Conservation (phyloP, 139 green algal species). For the Picochlorum sp. region DNA sequence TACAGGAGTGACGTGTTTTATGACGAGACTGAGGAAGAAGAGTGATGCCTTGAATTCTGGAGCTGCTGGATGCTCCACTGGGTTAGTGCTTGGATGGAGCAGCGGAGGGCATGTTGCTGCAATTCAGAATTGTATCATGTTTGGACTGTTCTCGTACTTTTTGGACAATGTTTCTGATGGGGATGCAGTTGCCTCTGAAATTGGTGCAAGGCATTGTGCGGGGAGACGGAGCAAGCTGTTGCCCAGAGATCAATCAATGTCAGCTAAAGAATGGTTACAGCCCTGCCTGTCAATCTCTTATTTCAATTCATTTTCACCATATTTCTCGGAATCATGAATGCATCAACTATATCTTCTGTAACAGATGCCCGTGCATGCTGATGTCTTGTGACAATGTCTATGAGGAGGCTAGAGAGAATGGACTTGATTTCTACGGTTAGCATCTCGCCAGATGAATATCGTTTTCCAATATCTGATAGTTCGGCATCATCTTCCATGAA, state of each 20-base stretch:
- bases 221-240: neutral
- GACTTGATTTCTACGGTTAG: constrained; percentile 92
- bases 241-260: neutral
- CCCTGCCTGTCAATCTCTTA: too few species aligned
- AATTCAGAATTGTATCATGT: constrained; percentile 27
- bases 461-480: constrained; percentile 64
- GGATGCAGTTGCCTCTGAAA: neutral
- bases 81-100: constrained; percentile 43
- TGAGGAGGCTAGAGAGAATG: constrained; percentile 70
- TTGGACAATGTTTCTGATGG: constrained; percentile 19
- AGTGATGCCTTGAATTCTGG: constrained; percentile 54
- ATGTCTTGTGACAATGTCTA: constrained; percentile 71
- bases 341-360: constrained; percentile 81
- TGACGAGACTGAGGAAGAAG: constrained; percentile 42
- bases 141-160: constrained; percentile 36
- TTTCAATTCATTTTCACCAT: constrained; percentile 14
- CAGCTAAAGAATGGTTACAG: neutral
- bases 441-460: constrained; percentile 85
- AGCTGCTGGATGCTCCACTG: constrained; percentile 46
- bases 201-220: neutral
- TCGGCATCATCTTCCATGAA: constrained; percentile 90
- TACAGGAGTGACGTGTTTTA: constrained; percentile 50
- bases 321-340: constrained; percentile 79
- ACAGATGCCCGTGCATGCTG: constrained; percentile 61
- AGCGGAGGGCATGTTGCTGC: constrained; percentile 19